These are phyloP conservation scores for Medicago truncatula DNA, from an alignment of 306 rosid genomes.

Conservation along the genomic window MtrunA17r5.0-ANR NC_053043.1:50693501-50694000, in stretches of 20 bases:
- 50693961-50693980: not conserved
- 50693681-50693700: slow-evolving; percentile 86
- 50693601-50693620: slow-evolving; percentile 42
- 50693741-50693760: not conserved
- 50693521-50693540: slow-evolving; percentile 10
- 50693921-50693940: not conserved
- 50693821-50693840: not conserved
- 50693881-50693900: not conserved
- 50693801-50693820: not conserved
- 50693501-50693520: slow-evolving; percentile 11
- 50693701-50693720: slow-evolving; percentile 55
- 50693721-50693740: slow-evolving; percentile 6
- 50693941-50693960: not conserved
- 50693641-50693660: slow-evolving; percentile 85
- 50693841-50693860: not conserved
- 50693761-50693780: not conserved
- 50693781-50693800: not conserved
- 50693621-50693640: slow-evolving; percentile 85
- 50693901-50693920: not conserved
- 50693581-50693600: slow-evolving; percentile 13
- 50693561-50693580: slow-evolving; percentile 6
- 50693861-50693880: not conserved
- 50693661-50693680: slow-evolving; percentile 88
- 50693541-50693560: too few species aligned
- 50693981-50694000: not conserved